Conservation (phyloP, 768 basidiomycete species). For the Harrya chromipes region DNA sequence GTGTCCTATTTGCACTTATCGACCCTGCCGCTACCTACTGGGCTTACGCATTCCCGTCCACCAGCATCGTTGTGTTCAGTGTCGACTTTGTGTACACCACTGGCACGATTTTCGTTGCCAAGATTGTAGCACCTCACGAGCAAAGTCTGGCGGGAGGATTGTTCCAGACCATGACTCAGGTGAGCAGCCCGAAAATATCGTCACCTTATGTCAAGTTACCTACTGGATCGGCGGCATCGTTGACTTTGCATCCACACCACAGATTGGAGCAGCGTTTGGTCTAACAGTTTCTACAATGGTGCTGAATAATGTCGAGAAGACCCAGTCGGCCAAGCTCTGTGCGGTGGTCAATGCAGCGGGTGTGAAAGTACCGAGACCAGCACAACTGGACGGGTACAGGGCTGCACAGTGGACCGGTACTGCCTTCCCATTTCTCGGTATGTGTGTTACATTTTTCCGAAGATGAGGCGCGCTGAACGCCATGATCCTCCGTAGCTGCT, state of each 20-base stretch:
- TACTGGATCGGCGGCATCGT: neutral
- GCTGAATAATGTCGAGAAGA: constrained; percentile 49
- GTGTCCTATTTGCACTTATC: constrained; percentile 68
- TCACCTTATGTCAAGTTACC: neutral
- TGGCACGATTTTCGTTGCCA: constrained; percentile 74
- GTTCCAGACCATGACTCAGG: constrained; percentile 79
- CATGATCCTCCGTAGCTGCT: constrained; percentile 19
- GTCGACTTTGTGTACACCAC: constrained; percentile 75
- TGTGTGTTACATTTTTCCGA: neutral
- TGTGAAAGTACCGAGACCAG: constrained; percentile 31
- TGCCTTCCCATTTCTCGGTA: constrained; percentile 60
- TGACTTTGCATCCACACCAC: neutral
- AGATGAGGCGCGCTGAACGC: neutral
- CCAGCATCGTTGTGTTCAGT: constrained; percentile 63
- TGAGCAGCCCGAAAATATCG: constrained; percentile 20
- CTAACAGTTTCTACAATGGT: constrained; percentile 72
- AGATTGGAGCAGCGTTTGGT: constrained; percentile 70
- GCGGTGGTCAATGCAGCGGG: constrained; percentile 28
- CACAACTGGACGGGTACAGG: constrained; percentile 52
- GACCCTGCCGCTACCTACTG: constrained; percentile 57
- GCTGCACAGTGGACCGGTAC: constrained; percentile 65
- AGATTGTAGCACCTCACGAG: constrained; percentile 61
- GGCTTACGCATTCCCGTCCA: constrained; percentile 73
- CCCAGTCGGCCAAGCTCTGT: constrained; percentile 31
- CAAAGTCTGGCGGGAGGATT: constrained; percentile 74